A percentile compares a stretch with the other conserved stretches of the same genome.
Evolutionary conservation across 768 basidiomycete species (phyloP).

Genomic region (Pholiota molesta): DNA sequence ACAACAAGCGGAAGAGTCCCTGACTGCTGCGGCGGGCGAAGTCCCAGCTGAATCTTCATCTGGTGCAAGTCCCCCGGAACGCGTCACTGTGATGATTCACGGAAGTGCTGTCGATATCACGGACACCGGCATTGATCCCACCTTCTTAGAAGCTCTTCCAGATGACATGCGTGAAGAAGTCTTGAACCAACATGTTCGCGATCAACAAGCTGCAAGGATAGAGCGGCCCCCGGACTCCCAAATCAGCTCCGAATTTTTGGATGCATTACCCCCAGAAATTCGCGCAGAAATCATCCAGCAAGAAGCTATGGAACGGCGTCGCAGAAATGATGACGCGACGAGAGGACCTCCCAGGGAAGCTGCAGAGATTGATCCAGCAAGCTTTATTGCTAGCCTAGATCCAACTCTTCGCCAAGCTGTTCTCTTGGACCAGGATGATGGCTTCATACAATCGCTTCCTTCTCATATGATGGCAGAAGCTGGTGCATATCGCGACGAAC

Average conservation of each 20-base stretch:
- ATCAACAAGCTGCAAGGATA: slow-evolving; percentile 78
- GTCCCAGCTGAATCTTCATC: slow-evolving; percentile 15
- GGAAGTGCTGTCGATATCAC: slow-evolving; percentile 96
- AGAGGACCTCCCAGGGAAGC: slow-evolving; percentile 54
- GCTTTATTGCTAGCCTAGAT: slow-evolving; percentile 91
- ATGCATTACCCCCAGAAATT: slow-evolving; percentile 94
- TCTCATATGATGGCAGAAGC: slow-evolving; percentile 88
- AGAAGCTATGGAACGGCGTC: slow-evolving; percentile 80
- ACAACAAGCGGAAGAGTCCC: slow-evolving; percentile 8
- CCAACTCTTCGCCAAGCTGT: slow-evolving; percentile 90
- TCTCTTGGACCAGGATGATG: slow-evolving; percentile 85
- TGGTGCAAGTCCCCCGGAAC: slow-evolving; percentile 40
- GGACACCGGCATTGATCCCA: slow-evolving; percentile 97
- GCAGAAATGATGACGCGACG: slow-evolving; percentile 40
- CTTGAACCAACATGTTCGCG: slow-evolving; percentile 94
- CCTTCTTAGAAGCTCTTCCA: slow-evolving; percentile 95
- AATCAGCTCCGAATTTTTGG: slow-evolving; percentile 94
- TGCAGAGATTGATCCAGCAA: slow-evolving; percentile 84
- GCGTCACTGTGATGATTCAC: slow-evolving; percentile 89
- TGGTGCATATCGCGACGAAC: slow-evolving; percentile 66
- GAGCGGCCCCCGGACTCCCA: slow-evolving; percentile 81
- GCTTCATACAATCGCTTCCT: slow-evolving; percentile 79
- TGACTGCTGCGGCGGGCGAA: neutral
- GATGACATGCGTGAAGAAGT: slow-evolving; percentile 99
- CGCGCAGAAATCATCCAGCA: slow-evolving; percentile 97